Conservation (phyloP, 2,329 filamentous ascomycete species). For the Ophioceras dolichostomum region DNA sequence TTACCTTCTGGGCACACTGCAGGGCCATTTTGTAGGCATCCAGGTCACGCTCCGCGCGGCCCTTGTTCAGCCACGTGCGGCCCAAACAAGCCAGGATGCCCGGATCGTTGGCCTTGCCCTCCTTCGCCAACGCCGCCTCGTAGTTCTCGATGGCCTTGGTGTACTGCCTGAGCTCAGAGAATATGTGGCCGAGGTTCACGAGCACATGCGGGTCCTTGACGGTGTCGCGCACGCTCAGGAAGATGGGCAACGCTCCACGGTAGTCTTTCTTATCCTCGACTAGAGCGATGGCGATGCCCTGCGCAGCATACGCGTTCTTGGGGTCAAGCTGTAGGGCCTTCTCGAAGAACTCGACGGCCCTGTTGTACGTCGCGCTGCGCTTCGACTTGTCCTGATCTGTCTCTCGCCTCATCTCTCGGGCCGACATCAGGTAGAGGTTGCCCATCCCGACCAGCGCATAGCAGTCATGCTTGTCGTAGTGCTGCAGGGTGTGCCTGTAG, state of each 20-base stretch:
- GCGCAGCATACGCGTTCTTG: slow-evolving; percentile 90
- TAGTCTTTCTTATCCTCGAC: slow-evolving; percentile 91
- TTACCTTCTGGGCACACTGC: slow-evolving; percentile 51
- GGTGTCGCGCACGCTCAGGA: slow-evolving; percentile 83
- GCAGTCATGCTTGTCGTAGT: slow-evolving; percentile 94
- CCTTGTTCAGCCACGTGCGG: slow-evolving; percentile 75
- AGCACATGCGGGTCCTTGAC: slow-evolving; percentile 79
- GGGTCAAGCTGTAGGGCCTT: slow-evolving; percentile 93
- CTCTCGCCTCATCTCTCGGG: slow-evolving; percentile 87
- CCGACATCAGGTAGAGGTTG: slow-evolving; percentile 76
- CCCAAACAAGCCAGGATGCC: slow-evolving; percentile 76
- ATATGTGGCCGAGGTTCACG: slow-evolving; percentile 89
- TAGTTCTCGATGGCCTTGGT: slow-evolving; percentile 91
- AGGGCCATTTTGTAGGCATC: slow-evolving; percentile 45
- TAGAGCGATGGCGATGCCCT: slow-evolving; percentile 88
- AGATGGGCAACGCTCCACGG: slow-evolving; percentile 69
- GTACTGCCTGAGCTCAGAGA: slow-evolving; percentile 81
- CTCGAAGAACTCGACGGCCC: slow-evolving; percentile 96
- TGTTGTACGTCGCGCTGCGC: slow-evolving; percentile 73
- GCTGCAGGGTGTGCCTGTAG: slow-evolving; percentile 90
- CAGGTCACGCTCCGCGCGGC: slow-evolving; percentile 47
- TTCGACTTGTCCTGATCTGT: slow-evolving; percentile 86
- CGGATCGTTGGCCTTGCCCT: slow-evolving; percentile 60
- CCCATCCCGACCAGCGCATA: slow-evolving; percentile 96
- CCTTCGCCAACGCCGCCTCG: slow-evolving; percentile 70